These are phyloP conservation scores for Talaromyces sp. DNA, from an alignment of 2,329 filamentous ascomycete species.

Conservation along the genomic window DNA sequence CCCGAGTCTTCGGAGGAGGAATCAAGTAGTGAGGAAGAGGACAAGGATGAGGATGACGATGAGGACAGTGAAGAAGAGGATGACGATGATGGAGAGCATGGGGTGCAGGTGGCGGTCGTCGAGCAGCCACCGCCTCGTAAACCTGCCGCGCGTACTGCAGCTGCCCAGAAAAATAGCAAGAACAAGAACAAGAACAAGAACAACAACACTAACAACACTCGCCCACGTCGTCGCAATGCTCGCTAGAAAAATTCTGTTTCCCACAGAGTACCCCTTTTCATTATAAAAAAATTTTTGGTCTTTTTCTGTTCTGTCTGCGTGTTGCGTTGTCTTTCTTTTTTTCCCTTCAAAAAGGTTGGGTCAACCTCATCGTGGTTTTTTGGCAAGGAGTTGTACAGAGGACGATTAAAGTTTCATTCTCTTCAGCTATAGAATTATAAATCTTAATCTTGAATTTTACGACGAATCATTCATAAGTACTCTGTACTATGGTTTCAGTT, in stretches of 20 bases:
- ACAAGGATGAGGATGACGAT: conserved; percentile 18
- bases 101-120: conserved; percentile 26
- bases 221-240: conserved; percentile 19
- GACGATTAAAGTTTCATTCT: neutral
- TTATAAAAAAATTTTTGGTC: neutral
- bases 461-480: too few species aligned
- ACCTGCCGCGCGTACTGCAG: conserved; percentile 16
- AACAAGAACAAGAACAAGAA: neutral
- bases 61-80: conserved; percentile 23
- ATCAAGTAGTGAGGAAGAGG: conserved; percentile 22
- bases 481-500: too few species aligned
- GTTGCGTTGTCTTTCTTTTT: neutral
- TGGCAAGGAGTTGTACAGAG: conserved; percentile 3
- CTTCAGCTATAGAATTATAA: neutral
- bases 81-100: conserved; percentile 22
- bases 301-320: neutral
- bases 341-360: neutral
- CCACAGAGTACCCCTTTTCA: conserved; percentile 5
- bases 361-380: conserved; percentile 7
- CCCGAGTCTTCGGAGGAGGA: conserved; percentile 15
- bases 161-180: conserved; percentile 7
- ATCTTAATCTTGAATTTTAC: neutral
- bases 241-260: conserved; percentile 13
- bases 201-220: neutral
- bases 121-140: conserved; percentile 21